phyloP scores from a whole-genome alignment of 108 stramenopile genomes.

The Pseudonitzschia pungens region DNA sequence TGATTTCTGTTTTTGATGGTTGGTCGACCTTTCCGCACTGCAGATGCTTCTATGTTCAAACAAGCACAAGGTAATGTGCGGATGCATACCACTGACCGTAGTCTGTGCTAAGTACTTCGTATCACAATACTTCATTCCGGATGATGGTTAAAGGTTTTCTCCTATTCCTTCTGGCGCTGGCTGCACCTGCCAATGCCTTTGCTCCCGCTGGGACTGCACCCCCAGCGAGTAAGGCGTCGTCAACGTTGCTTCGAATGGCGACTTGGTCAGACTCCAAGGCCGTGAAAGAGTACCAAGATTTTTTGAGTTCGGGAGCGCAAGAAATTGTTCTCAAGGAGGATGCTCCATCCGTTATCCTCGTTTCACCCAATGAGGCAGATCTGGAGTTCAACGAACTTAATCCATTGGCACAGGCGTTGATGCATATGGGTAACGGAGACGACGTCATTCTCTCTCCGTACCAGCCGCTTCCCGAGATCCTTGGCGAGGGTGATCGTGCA shows the following conservation, averaged over 20 bases:
- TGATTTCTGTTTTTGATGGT: too few relatives aligned
- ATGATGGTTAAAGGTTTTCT: background rate
- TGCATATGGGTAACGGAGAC: slow-evolving; percentile 58
- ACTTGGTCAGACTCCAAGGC: slow-evolving; percentile 57
- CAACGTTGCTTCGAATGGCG: slow-evolving; percentile 26
- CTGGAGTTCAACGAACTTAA: slow-evolving; percentile 19
- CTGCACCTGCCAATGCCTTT: slow-evolving; percentile 2
- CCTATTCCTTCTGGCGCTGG: background rate
- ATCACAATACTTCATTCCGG: background rate
- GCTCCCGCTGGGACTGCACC: background rate
- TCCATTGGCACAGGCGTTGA: slow-evolving; percentile 54
- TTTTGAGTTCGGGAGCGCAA: slow-evolving; percentile 70
- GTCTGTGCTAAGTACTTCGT: too few relatives aligned
- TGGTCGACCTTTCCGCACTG: too few relatives aligned
- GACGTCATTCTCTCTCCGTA: slow-evolving; percentile 61
- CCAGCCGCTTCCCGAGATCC: slow-evolving; percentile 48
- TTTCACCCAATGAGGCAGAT: slow-evolving; percentile 35
- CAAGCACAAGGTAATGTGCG: too few relatives aligned
- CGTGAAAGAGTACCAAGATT: slow-evolving; percentile 74
- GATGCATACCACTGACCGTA: too few relatives aligned
- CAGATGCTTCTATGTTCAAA: too few relatives aligned
- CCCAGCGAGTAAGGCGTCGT: background rate
- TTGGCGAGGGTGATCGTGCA: slow-evolving; percentile 36
- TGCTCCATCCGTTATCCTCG: slow-evolving; percentile 70
- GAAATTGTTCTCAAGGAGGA: slow-evolving; percentile 63